Evolutionary conservation across 306 rosid species (phyloP), one percentile per base, ranked within the genome.

Genomic region (Purshia tridentata): DNA sequence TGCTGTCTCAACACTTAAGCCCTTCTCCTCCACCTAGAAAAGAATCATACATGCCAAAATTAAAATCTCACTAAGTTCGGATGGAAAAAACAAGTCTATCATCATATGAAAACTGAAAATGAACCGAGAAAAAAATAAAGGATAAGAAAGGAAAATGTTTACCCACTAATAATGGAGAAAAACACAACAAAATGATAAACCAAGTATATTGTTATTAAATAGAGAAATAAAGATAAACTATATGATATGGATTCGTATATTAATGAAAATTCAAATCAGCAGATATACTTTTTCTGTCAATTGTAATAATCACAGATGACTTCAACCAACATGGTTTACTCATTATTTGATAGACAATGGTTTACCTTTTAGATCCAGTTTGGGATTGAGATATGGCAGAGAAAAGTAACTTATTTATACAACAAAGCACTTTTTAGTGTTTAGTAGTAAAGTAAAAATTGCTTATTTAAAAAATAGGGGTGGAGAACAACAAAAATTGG

Each of bases 21-120:
- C 99, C 78, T 91, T 91, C 83, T 88, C 93, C 76, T 88, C 97
- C 76, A 91, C 97, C 99, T 94, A 78, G 50, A 74, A 81, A 80
- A 71, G 35, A 69, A 66, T 70, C 58, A 59, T 37, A 62, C 15
- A 69, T 11, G 55, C 63, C 35, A 40, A 61, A 78, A 65, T 35
- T 49, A 52, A 4, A 65, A 40, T 47, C 68, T 50, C 75, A 13
- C 18, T 45, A 39, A 49, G n/a, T n/a, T 41, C 13, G 16, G 68
- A 42, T 29, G 46, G 45, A 64, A 48, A 69, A 56, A 50, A 37
- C 11, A 65, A 53, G 19, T 46, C 56, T 56, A 52, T 23, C 3
- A 9, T 40, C 46, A 48, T 12, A 18, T 0, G 48, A 37, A 51
- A 69, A 69, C 4, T 19, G 55, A 29, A 49, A 42, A 72, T 29